Percentiles rank a stretch among this genome's conserved stretches.
Evolutionary conservation across 768 basidiomycete genomes (phyloP).

Genomic region (Mycena filopes): DNA sequence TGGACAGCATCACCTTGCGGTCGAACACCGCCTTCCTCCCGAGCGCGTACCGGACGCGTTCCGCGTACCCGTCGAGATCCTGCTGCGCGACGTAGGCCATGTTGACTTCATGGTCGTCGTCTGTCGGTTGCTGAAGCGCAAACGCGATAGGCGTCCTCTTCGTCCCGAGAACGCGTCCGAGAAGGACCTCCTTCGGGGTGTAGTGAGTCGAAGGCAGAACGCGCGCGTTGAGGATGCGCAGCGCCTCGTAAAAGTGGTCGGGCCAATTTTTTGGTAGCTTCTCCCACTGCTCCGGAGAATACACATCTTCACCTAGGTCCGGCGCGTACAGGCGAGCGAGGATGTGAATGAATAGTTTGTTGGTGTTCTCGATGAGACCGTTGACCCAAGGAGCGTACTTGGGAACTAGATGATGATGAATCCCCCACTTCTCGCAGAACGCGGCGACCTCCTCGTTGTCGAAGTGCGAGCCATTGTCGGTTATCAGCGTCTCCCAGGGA

Average conservation of each 20-base stretch:
- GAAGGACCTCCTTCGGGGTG: conserved; percentile 40
- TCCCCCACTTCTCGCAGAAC: conserved; percentile 20
- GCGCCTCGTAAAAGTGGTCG: conserved; percentile 26
- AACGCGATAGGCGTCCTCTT: conserved; percentile 12
- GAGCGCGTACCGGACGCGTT: no score
- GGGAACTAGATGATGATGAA: conserved; percentile 26
- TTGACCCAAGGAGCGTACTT: conserved; percentile 41
- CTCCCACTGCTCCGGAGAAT: conserved; percentile 17
- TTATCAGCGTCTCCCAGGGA: no score
- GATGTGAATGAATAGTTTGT: conserved; percentile 35
- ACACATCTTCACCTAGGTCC: conserved; percentile 28
- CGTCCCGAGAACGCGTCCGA: conserved; percentile 45
- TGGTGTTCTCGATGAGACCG: conserved; percentile 36
- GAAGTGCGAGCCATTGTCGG: no score
- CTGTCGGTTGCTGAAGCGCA: neutral
- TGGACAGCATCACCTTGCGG: no score
- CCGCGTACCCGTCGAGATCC: conserved; percentile 39
- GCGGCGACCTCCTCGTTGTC: no score
- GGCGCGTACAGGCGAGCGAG: conserved; percentile 34
- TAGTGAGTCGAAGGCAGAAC: conserved; percentile 35
- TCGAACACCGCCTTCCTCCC: no score
- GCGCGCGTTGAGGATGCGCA: conserved; percentile 32
- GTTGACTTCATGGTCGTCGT: conserved; percentile 32
- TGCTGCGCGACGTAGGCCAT: conserved; percentile 44
- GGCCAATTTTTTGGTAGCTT: conserved; percentile 35